Percentiles rank a stretch among this genome's conserved stretches.
Evolutionary conservation across 2,329 filamentous ascomycete genomes (phyloP).

Genomic region (Botrytis hyacinthi): DNA sequence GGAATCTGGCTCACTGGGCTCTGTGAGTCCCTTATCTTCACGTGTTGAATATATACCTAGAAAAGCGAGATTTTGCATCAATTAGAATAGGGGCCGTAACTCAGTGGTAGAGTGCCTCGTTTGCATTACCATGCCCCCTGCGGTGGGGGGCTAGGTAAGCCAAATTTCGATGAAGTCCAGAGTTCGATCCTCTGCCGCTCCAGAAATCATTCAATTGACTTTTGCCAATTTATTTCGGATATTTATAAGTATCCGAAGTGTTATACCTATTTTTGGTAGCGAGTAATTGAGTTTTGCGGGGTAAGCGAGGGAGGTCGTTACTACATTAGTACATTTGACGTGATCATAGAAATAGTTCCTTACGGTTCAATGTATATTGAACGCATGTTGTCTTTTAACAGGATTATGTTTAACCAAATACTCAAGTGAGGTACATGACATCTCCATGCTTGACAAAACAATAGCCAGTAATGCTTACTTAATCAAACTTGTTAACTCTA

Average conservation of each 20-base stretch:
- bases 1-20: background rate
- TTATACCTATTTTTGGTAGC: background rate
- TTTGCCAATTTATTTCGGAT: background rate
- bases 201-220: accelerated
- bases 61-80: accelerated
- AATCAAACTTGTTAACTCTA: too few species aligned
- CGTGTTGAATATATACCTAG: background rate
- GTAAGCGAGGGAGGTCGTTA: background rate
- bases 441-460: background rate
- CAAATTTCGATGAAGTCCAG: background rate
- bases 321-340: too few species aligned
- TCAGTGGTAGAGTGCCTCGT: background rate
- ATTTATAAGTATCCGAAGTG: background rate
- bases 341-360: background rate
- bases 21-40: background rate
- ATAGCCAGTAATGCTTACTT: background rate
- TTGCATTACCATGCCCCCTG: background rate
- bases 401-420: too few species aligned
- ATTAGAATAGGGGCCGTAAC: background rate
- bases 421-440: too few species aligned
- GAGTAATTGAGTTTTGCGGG: background rate
- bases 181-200: background rate
- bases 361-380: background rate
- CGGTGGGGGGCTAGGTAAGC: too few species aligned
- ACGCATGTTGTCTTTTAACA: too few species aligned